phyloP scores from a whole-genome alignment of 768 basidiomycete species.

The Hypsizygus marmoreus region DNA sequence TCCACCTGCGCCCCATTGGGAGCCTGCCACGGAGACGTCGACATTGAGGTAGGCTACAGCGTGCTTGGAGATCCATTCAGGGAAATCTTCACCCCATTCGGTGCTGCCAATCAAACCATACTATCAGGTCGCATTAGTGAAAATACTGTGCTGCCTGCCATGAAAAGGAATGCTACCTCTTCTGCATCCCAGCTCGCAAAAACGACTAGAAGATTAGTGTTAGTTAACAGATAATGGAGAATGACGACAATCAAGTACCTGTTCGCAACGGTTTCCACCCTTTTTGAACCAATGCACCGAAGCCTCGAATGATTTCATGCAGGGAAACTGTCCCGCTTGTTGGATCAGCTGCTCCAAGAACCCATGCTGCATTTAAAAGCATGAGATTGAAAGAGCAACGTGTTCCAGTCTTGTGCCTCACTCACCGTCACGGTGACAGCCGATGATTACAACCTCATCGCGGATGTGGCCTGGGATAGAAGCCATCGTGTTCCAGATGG shows the following conservation, averaged over 20 bases:
- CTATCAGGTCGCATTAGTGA: constrained; percentile 24
- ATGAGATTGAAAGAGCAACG: not conserved
- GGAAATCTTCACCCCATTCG: constrained; percentile 94
- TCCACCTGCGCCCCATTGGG: constrained; percentile 54
- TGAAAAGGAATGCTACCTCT: constrained; percentile 45
- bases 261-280: constrained; percentile 88
- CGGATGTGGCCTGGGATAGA: constrained; percentile 81
- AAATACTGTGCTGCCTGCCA: too few relatives aligned
- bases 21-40: constrained; percentile 66
- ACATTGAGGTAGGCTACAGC: constrained; percentile 89
- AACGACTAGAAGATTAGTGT: constrained; percentile 40
- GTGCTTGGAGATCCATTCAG: constrained; percentile 75
- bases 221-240: not conserved
- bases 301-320: constrained; percentile 75
- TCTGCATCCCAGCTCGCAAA: constrained; percentile 80
- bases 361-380: constrained; percentile 51
- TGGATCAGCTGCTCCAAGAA: constrained; percentile 81
- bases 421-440: constrained; percentile 87
- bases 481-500: constrained; percentile 90
- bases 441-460: constrained; percentile 85
- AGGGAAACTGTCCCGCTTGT: constrained; percentile 79
- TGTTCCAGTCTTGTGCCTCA: too few relatives aligned
- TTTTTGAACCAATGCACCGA: constrained; percentile 62
- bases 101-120: constrained; percentile 81
- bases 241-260: constrained; percentile 19